These are phyloP conservation scores for Melaleuca alternifolia DNA, from an alignment of 345 rosid species.

Conservation along the genomic window DNA sequence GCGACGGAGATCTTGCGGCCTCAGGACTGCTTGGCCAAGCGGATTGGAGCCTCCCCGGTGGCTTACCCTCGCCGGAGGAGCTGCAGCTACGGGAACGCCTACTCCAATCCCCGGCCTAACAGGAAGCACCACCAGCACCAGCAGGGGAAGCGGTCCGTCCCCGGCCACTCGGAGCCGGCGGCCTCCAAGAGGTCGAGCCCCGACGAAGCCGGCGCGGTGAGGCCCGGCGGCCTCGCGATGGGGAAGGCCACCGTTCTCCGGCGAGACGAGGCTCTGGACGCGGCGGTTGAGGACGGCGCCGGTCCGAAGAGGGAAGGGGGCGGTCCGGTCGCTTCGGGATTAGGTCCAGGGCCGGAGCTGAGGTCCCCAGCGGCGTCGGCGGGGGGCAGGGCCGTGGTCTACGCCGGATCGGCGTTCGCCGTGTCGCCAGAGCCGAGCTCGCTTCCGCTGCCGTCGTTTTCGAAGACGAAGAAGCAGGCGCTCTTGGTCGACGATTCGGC, in stretches of 20 bases:
- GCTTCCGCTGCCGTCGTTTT: slow-evolving; percentile 42
- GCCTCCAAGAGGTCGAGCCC: slow-evolving; percentile 14
- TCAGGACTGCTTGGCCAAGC: slow-evolving; percentile 49
- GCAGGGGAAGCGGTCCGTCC: neutral
- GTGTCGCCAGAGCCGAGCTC: slow-evolving; percentile 51
- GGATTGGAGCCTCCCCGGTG: slow-evolving; percentile 33
- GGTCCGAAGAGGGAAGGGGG: neutral
- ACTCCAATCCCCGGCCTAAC: slow-evolving; percentile 12
- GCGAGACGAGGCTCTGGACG: slow-evolving; percentile 38
- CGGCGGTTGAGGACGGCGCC: slow-evolving; percentile 11
- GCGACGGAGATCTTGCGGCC: slow-evolving; percentile 80
- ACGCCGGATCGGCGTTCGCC: slow-evolving; percentile 44
- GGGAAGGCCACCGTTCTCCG: slow-evolving; percentile 31
- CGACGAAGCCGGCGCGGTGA: slow-evolving; percentile 9
- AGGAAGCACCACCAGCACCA: slow-evolving; percentile 17
- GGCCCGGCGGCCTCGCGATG: neutral
- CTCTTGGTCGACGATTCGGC: slow-evolving; percentile 27
- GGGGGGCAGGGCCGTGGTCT: slow-evolving; percentile 4
- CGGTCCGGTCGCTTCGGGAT: neutral
- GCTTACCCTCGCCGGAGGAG: slow-evolving; percentile 35
- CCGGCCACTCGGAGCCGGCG: slow-evolving; percentile 15
- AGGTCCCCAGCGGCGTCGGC: slow-evolving; percentile 2
- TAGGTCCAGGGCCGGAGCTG: neutral
- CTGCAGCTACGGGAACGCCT: slow-evolving; percentile 4
- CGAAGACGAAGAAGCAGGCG: slow-evolving; percentile 15